phyloP scores from a whole-genome alignment of 306 rosid species.

The Oemleria cerasiformis region DNA sequence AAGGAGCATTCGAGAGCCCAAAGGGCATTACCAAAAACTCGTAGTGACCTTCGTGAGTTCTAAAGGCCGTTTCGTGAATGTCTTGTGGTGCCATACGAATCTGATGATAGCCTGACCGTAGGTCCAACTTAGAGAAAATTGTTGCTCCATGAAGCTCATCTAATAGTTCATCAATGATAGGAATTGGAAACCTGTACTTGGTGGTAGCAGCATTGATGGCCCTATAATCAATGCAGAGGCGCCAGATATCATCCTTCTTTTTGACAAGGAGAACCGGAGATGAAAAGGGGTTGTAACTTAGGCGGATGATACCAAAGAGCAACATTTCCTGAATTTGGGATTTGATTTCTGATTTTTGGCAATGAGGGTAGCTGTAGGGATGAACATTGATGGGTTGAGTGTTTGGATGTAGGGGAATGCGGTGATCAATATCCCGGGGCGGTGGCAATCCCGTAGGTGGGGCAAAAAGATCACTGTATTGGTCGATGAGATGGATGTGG shows the following conservation, averaged over 20 bases:
- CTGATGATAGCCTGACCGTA: background rate
- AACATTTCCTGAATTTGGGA: background rate
- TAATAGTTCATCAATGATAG: fast-evolving
- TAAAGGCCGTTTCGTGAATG: background rate
- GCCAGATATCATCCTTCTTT: background rate
- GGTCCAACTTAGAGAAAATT: background rate
- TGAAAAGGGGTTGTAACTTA: background rate
- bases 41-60: too few species aligned
- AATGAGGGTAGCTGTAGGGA: background rate
- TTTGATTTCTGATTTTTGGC: background rate
- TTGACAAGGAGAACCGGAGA: fast-evolving
- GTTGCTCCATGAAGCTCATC: background rate
- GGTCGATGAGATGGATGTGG: too few species aligned
- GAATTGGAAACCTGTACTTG: background rate
- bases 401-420: fast-evolving
- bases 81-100: fast-evolving
- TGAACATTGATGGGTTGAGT: background rate
- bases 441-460: background rate
- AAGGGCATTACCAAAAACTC: too few species aligned
- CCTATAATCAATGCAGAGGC: background rate
- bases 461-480: too few species aligned
- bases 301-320: fast-evolving
- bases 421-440: background rate
- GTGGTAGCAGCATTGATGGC: background rate
- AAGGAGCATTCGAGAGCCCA: background rate